phyloP scores from a whole-genome alignment of 192 early-diverging fungal species.

The Podila clonocystis region DNA sequence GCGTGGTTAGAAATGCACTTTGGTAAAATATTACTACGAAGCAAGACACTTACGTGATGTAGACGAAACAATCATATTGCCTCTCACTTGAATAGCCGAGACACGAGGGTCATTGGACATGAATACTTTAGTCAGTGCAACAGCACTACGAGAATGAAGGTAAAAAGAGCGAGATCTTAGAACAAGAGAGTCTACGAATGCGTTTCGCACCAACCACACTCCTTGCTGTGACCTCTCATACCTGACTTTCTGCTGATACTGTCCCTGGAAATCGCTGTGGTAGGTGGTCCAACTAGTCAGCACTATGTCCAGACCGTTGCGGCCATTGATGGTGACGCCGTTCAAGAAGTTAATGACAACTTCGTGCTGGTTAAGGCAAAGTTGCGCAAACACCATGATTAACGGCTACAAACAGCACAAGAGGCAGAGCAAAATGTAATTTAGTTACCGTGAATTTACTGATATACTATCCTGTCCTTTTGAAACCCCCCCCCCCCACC shows the following conservation, averaged over 20 bases:
- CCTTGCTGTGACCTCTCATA: conserved; percentile 12
- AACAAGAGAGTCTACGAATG: too few species aligned
- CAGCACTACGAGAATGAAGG: conserved; percentile 57
- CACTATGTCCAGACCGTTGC: conserved; percentile 79
- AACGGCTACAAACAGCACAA: conserved; percentile 63
- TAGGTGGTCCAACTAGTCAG: conserved; percentile 81
- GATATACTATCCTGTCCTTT: too few species aligned
- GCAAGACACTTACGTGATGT: conserved; percentile 13
- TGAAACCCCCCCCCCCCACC: too few species aligned
- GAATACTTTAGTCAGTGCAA: conserved; percentile 80
- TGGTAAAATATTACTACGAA: too few species aligned
- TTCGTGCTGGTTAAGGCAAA: conserved; percentile 72
- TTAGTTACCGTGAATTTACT: not conserved
- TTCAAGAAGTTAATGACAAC: conserved; percentile 78
- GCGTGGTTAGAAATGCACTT: too few species aligned
- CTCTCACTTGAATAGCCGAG: conserved; percentile 71
- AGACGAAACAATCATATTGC: conserved; percentile 72
- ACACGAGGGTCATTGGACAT: conserved; percentile 71
- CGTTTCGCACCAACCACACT: too few species aligned
- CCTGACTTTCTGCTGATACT: conserved; percentile 82
- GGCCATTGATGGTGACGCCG: conserved; percentile 61
- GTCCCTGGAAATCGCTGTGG: conserved; percentile 82
- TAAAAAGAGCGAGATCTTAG: too few species aligned
- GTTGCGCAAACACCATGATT: conserved; percentile 87
- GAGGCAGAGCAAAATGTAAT: not conserved